These are phyloP conservation scores for Suhomyces chickasaworum DNA, from an alignment of 1,139 yeast species.

Conservation along the genomic window DNA sequence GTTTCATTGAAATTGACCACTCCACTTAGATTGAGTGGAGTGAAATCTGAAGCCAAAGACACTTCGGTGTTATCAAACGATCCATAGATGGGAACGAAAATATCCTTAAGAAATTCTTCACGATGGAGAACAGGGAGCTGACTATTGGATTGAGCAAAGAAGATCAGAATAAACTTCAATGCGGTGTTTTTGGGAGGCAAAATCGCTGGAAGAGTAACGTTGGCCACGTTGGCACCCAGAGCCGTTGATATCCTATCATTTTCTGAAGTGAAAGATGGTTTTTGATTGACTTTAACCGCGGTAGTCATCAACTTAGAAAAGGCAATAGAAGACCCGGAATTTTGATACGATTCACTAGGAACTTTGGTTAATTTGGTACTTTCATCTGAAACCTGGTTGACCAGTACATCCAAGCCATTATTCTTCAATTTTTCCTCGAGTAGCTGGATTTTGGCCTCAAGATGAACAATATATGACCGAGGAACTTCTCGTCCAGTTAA, in stretches of 20 bases:
- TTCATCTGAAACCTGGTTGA: neutral
- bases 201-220: constrained; percentile 42
- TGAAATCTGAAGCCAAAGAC: constrained; percentile 63
- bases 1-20: constrained; percentile 27
- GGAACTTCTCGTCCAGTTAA: constrained; percentile 88
- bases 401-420: constrained; percentile 35
- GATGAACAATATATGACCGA: constrained; percentile 70
- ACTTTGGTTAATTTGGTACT: neutral
- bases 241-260: neutral
- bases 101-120: constrained; percentile 65
- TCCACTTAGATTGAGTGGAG: constrained; percentile 46
- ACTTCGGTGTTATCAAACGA: constrained; percentile 51
- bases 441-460: constrained; percentile 63
- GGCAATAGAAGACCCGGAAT: constrained; percentile 37
- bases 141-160: constrained; percentile 77
- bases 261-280: constrained; percentile 4
- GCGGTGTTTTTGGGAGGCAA: constrained; percentile 77
- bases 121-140: constrained; percentile 83
- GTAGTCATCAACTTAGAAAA: constrained; percentile 78
- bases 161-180: constrained; percentile 62
- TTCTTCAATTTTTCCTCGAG: constrained; percentile 54
- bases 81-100: constrained; percentile 82
- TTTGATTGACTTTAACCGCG: constrained; percentile 62
- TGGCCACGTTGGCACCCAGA: neutral
- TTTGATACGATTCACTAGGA: neutral